A percentile compares a stretch with the other conserved stretches of the same genome.
phyloP scores from a whole-genome alignment of 2,329 filamentous ascomycete genomes.

The Bisporella sp. region DNA sequence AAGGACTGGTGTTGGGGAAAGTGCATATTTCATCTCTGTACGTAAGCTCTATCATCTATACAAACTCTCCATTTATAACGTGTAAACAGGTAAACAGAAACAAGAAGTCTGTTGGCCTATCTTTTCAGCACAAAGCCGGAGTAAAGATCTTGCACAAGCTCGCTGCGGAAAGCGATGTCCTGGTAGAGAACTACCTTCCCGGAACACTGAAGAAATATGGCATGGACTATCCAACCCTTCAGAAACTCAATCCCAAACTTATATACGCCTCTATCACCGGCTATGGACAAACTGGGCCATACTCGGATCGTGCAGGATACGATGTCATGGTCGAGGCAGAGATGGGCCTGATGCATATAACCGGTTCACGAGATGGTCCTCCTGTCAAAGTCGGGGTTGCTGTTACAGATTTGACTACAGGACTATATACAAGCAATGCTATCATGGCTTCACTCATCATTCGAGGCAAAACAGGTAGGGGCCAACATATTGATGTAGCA shows the following conservation, averaged over 20 bases:
- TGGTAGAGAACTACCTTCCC: constrained; percentile 96
- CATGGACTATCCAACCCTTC: constrained; percentile 79
- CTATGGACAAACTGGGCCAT: constrained; percentile 92
- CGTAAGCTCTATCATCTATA: constrained; percentile 16
- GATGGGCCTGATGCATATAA: constrained; percentile 98
- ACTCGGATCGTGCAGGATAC: constrained; percentile 81
- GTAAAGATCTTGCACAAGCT: constrained; percentile 83
- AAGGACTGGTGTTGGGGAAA: constrained; percentile 72
- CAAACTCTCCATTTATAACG: background rate
- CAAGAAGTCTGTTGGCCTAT: constrained; percentile 89
- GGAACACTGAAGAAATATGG: constrained; percentile 83
- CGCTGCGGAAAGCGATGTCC: constrained; percentile 76
- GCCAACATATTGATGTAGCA: constrained; percentile 88
- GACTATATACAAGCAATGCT: constrained; percentile 88
- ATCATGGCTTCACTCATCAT: constrained; percentile 90
- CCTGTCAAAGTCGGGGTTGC: constrained; percentile 97
- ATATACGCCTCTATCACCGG: constrained; percentile 97
- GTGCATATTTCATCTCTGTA: constrained; percentile 90
- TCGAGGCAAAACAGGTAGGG: constrained; percentile 65
- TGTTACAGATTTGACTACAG: constrained; percentile 92
- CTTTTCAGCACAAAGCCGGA: constrained; percentile 79
- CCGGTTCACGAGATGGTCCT: constrained; percentile 76
- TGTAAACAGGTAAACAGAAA: constrained; percentile 77
- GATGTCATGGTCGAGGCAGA: constrained; percentile 99
- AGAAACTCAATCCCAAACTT: constrained; percentile 73